phyloP scores from a whole-genome alignment of 306 rosid genomes.

The Quercus robur region DNA sequence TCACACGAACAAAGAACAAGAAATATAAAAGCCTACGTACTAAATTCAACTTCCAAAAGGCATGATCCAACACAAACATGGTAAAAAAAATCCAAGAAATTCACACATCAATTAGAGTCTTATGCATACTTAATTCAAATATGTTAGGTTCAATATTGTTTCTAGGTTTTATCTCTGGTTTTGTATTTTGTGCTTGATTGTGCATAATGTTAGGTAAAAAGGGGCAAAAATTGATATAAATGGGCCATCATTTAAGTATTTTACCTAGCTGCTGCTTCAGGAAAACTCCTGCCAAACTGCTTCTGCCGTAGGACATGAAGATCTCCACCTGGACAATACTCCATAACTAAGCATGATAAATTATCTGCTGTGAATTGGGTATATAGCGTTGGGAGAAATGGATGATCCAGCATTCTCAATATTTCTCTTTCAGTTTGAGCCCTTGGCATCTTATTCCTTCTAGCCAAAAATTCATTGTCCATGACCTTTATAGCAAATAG shows the following conservation, averaged over 20 bases:
- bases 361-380: constrained; percentile 88
- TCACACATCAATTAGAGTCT: constrained; percentile 3
- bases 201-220: not conserved
- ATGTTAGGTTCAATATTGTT: constrained; percentile 5
- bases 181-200: not conserved
- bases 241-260: constrained; percentile 14
- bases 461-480: constrained; percentile 92
- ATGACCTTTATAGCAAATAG: constrained; percentile 94
- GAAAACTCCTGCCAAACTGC: constrained; percentile 70
- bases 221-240: constrained; percentile 1
- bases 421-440: constrained; percentile 97
- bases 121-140: not conserved
- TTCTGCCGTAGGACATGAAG: constrained; percentile 95
- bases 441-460: constrained; percentile 93
- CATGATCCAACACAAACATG: constrained; percentile 3
- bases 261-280: constrained; percentile 90
- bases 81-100: constrained; percentile 6
- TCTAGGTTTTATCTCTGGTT: constrained; percentile 9
- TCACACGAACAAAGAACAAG: constrained; percentile 1
- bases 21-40: constrained; percentile 1
- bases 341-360: constrained; percentile 94
- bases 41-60: constrained; percentile 5
- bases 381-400: constrained; percentile 93
- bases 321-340: constrained; percentile 99
- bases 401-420: constrained; percentile 93